phyloP scores from a whole-genome alignment of 176 grass and related monocot genomes.

The Sorghum bicolor region Sorghum_bicolor_NCBIv3 NC_012870.2:2703501-2704000 shows the following conservation, averaged over 20 bases:
- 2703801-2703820: conserved; percentile 42
- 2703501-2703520: conserved; percentile 50
- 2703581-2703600: not conserved
- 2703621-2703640: conserved; percentile 32
- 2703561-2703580: not conserved
- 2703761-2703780: conserved; percentile 67
- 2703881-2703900: conserved; percentile 58
- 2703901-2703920: conserved; percentile 58
- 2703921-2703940: conserved; percentile 53
- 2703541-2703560: not conserved
- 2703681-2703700: conserved; percentile 49
- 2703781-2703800: conserved; percentile 51
- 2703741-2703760: conserved; percentile 41
- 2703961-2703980: not conserved
- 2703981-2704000: not conserved
- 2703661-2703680: conserved; percentile 50
- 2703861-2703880: not conserved
- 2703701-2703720: conserved; percentile 51
- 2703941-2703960: conserved; percentile 49
- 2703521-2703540: conserved; percentile 53
- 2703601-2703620: conserved; percentile 30
- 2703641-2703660: conserved; percentile 73
- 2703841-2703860: conserved; percentile 6
- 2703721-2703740: conserved; percentile 64
- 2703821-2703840: conserved; percentile 38